Percentiles rank a stretch among this genome's conserved stretches.
Evolutionary conservation across 495 filamentous ascomycete genomes (phyloP).

Genomic region (Xanthoparmelia taractica): DNA sequence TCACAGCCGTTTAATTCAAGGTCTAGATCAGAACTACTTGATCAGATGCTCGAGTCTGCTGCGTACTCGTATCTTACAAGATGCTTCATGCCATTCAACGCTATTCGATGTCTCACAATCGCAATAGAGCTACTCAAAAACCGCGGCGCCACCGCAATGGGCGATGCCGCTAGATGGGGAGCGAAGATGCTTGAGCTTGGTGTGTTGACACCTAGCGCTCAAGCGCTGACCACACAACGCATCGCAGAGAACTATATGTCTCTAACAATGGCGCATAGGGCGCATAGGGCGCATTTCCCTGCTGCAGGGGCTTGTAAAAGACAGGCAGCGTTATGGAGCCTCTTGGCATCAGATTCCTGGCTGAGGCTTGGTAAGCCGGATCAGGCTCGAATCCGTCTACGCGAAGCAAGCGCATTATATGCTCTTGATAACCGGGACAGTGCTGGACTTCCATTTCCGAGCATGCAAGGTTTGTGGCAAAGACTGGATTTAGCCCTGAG

Average conservation of each 20-base stretch:
- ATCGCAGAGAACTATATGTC: constrained; percentile 75
- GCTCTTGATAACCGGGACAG: background rate
- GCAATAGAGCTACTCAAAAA: constrained; percentile 74
- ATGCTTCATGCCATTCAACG: constrained; percentile 64
- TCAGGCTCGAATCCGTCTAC: constrained; percentile 16
- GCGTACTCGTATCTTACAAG: constrained; percentile 87
- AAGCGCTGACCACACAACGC: constrained; percentile 75
- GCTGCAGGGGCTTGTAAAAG: constrained; percentile 61
- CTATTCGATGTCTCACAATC: constrained; percentile 66
- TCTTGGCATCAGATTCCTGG: constrained; percentile 79
- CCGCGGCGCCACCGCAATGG: constrained; percentile 67
- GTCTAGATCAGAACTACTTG: constrained; percentile 66
- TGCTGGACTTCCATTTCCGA: constrained; percentile 16
- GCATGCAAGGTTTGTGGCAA: constrained; percentile 20
- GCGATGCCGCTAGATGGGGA: constrained; percentile 83
- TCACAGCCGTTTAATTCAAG: constrained; percentile 63
- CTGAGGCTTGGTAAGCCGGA: constrained; percentile 41
- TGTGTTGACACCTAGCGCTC: constrained; percentile 63
- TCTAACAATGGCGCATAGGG: constrained; percentile 55
- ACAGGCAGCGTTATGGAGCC: constrained; percentile 86
- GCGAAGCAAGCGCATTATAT: constrained; percentile 17
- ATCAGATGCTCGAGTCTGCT: constrained; percentile 78
- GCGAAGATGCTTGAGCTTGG: constrained; percentile 69
- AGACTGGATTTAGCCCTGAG: constrained; percentile 5
- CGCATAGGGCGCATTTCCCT: constrained; percentile 54